phyloP scores from a whole-genome alignment of 1,284 basidiomycete genomes.

The Rhizoctonia solani region DNA sequence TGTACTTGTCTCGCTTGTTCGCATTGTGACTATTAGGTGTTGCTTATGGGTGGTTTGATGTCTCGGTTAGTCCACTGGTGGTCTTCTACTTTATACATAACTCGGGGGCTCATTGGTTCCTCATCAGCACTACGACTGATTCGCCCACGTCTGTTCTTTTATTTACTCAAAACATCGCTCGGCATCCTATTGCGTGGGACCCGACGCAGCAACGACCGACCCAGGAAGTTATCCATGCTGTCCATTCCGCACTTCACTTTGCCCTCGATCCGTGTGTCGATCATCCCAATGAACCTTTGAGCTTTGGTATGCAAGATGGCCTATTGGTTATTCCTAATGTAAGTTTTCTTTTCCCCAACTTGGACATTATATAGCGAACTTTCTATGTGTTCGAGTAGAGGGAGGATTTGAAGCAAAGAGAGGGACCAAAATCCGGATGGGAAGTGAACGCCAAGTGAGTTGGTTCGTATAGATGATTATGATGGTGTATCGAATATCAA shows the following conservation, averaged over 20 bases:
- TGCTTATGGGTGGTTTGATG: constrained; percentile 26
- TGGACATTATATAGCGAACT: neutral
- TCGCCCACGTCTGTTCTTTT: constrained; percentile 35
- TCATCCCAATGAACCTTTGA: constrained; percentile 35
- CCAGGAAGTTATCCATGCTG: constrained; percentile 38
- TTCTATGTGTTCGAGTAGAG: neutral
- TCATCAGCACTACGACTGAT: neutral
- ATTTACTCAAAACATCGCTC: constrained; percentile 39
- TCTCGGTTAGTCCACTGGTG: constrained; percentile 12
- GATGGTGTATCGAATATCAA: neutral
- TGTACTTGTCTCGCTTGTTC: neutral
- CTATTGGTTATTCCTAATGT: constrained; percentile 20
- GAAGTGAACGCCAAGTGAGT: constrained; percentile 27
- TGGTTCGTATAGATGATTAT: neutral
- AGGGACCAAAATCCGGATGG: constrained; percentile 5
- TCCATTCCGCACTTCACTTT: constrained; percentile 38
- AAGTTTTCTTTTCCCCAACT: neutral
- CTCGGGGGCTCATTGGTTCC: constrained; percentile 1
- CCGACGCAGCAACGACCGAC: constrained; percentile 35
- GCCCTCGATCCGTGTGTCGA: constrained; percentile 39
- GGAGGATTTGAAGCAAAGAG: constrained; percentile 6
- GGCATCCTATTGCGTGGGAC: constrained; percentile 39
- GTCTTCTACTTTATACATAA: neutral
- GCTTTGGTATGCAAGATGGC: constrained; percentile 32
- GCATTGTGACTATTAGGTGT: neutral